Evolutionary conservation across 2,329 filamentous ascomycete species (phyloP), one percentile per base, ranked within the genome.

Genomic region (Alternaria gansuensis): DNA sequence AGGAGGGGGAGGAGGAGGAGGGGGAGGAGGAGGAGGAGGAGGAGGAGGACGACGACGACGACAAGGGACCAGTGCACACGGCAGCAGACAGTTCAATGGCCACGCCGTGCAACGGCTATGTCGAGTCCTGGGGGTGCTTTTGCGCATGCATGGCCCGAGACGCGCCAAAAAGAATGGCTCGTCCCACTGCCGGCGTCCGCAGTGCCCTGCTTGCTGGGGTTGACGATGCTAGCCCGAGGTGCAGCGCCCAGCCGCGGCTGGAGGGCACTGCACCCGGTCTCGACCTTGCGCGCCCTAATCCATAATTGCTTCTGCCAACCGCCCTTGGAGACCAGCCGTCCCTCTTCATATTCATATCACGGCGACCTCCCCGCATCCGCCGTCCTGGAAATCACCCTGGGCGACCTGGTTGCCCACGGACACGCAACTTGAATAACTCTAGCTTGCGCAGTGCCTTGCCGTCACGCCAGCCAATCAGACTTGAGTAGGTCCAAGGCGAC

Each of bases 121-220:
- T 48, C n/a, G n/a, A n/a, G n/a, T 43, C 46, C 39, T 54, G 44
- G 51, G 45, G 52, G 54, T 69, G 60, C 62, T 66, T 60, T 58
- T 60, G 51, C 55, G 62, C 62, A 54, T 51, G 58, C 61, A 60
- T 54, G 37, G 51, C 29, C 53, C 53, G 48, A 51, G 45, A 33
- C 36, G 50, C 46, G 57, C 57, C 54, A 64, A 66, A 64, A 64
- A 46, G 26, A 66, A 60, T 45, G n/a, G 40, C 44, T 23, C 29
- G 43, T 36, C 43, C 44, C 29, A 44, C 45, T 54, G 51, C 51
- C 44, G 51, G 51, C 40, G 36, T 41, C 48, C 33, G 13, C 41
- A 40, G 33, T 36, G 34, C 44, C 24, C 39, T 33, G 34, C 48
- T 14, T 23, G 37, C 14, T 51, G 21, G 8, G 45, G 45, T 59